Percentiles rank a stretch among this genome's conserved stretches.
These are phyloP conservation scores for Colletotrichum orchidophilum DNA, from an alignment of 2,329 filamentous ascomycete species.

Conservation along the genomic window DNA sequence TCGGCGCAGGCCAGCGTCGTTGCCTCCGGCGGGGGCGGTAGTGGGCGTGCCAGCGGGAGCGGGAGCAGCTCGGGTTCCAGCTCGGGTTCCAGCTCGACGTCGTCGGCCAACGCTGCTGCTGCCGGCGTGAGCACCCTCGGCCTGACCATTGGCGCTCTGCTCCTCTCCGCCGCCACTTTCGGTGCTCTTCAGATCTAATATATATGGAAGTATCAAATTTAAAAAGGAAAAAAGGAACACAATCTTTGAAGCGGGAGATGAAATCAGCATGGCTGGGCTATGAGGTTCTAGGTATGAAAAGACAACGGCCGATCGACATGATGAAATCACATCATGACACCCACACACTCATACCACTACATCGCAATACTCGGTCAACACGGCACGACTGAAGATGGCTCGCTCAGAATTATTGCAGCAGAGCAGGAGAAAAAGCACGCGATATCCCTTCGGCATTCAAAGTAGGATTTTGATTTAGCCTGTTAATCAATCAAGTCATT, in stretches of 20 bases:
- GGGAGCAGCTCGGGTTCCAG: conserved; percentile 3
- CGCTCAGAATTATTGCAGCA: too few species aligned
- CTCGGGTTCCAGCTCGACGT: neutral
- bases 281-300: neutral
- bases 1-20: conserved; percentile 45
- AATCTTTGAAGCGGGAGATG: neutral
- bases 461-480: neutral
- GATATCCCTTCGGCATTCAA: neutral
- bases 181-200: conserved; percentile 33
- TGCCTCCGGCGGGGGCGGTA: conserved; percentile 32
- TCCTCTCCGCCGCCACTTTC: conserved; percentile 44
- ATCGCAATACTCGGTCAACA: neutral
- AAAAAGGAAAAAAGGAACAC: neutral
- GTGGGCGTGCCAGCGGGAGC: conserved; percentile 23
- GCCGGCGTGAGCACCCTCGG: conserved; percentile 43
- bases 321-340: conserved; percentile 2
- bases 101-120: neutral
- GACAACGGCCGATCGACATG: conserved; percentile 6
- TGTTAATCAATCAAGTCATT: neutral
- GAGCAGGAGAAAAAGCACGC: neutral
- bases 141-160: conserved; percentile 46
- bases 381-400: neutral
- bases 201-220: neutral
- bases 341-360: neutral
- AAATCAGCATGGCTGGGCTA: neutral